Base-by-base conservation (phyloP, 176 grass and related monocot species). In the Oryza meyeriana region DNA sequence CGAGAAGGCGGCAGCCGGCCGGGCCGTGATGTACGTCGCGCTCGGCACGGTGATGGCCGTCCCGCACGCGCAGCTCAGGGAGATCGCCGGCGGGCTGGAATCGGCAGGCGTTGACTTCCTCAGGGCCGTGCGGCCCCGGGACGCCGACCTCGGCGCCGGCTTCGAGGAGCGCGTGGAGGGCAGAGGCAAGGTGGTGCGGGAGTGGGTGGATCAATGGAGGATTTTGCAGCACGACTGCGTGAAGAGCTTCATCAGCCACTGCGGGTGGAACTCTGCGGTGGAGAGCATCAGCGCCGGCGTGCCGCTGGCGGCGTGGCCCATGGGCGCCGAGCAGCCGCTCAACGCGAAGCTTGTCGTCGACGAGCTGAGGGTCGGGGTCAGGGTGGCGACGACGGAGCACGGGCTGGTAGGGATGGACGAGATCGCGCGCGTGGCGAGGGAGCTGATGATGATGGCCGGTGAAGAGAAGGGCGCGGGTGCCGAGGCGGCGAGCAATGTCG, bases 241-340 rank as follows among this genome's bases (percentile, higher is more conserved):
- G 3, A 61, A 22, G 30, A 71, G 85, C 0, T 87, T 87, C 3
- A 28, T 76, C 4, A 81, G 47, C 64, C 78, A 87, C 9, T 20
- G 62, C 2, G 78, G 85, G 17, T 81, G 78, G 78, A 81, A 81
- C 78, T 75, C 85, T 27, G 64, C n/a, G 27, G 6, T 75, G 6
- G 85, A 87, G 78, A 81, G 78, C 45, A 9, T 81, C 3, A 8
- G 28, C 47, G 71, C 78, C 48, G 85, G 71, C 22, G 85, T 87
- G 63, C 85, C 85, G 1, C 26, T 81, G 36, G 85, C 85, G 4
- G 78, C 8, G 48, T 87, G 85, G 78, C 63, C 85, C 1, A 81
- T 81, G 63, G 5, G n/a, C 6, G 31, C 31, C 8, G 85, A 87
- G 36, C 85, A 87, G 24, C 85, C 78, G 16, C 1, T 81, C 10